Evolutionary conservation across 2,329 filamentous ascomycete species (phyloP).

Genomic region (Dactylellina leptospora): DNA sequence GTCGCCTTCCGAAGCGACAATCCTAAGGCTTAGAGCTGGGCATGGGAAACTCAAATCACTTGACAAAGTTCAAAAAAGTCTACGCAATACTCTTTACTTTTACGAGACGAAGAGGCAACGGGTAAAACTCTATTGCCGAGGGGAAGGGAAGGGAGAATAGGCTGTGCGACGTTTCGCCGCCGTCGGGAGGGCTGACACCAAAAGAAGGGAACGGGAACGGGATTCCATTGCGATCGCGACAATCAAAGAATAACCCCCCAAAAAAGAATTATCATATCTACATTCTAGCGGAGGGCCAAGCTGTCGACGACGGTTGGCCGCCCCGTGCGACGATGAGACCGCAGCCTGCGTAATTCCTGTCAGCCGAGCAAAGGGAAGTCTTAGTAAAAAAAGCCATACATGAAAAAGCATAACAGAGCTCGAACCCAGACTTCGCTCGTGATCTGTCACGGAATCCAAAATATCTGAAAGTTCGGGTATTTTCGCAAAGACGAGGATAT

Average conservation of each 20-base stretch:
- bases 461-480: constrained; percentile 6
- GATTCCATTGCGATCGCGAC: background rate
- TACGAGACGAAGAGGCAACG: background rate
- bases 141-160: background rate
- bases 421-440: too few species aligned
- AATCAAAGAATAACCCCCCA: background rate
- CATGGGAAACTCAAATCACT: constrained; percentile 8
- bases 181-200: background rate
- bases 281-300: background rate
- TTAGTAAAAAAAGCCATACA: too few species aligned
- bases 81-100: background rate
- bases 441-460: background rate
- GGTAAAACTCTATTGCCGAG: constrained; percentile 3
- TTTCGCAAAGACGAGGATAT: constrained; percentile 20
- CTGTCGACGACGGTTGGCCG: background rate
- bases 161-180: constrained; percentile 12
- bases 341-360: background rate
- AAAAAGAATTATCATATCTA: too few species aligned
- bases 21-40: background rate
- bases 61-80: background rate
- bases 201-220: background rate
- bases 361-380: too few species aligned
- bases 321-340: too few species aligned
- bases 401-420: too few species aligned
- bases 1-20: background rate